A percentile compares a stretch with the other conserved stretches of the same genome.
phyloP scores from a whole-genome alignment of 2,329 filamentous ascomycete species.

The Fusarium vanettenii region DNA sequence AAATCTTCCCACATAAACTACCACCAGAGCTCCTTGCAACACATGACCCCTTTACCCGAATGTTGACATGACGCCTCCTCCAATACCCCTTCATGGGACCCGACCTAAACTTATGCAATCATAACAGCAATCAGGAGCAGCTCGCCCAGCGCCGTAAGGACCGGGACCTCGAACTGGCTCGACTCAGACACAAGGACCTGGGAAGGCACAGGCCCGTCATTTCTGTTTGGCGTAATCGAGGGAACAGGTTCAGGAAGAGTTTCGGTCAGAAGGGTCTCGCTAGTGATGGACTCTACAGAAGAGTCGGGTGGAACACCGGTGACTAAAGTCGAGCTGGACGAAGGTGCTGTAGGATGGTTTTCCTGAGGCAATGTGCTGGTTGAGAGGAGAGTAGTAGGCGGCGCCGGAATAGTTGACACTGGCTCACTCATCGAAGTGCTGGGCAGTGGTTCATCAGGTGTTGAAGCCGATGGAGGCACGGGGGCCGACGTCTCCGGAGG shows the following conservation, averaged over 20 bases:
- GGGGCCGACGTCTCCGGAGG: not conserved
- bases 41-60: not conserved
- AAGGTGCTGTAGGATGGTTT: not conserved
- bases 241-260: constrained; percentile 39
- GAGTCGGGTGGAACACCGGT: not conserved
- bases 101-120: not conserved
- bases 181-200: constrained; percentile 45
- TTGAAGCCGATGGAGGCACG: not conserved
- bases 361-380: not conserved
- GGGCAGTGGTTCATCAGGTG: not conserved
- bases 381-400: not conserved
- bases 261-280: constrained; percentile 29
- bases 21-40: constrained; percentile 3
- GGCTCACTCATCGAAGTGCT: not conserved
- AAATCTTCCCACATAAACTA: constrained; percentile 22
- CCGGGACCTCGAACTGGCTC: constrained; percentile 29
- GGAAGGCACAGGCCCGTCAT: constrained; percentile 40
- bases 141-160: constrained; percentile 38
- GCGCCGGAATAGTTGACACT: not conserved
- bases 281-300: not conserved
- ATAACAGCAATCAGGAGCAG: constrained; percentile 43
- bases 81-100: not conserved
- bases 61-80: not conserved
- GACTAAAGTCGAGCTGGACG: not conserved
- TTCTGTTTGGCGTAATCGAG: constrained; percentile 25